Base-by-base conservation (phyloP, 1,284 basidiomycete species). In the Ceratobasidium theobromae region DNA sequence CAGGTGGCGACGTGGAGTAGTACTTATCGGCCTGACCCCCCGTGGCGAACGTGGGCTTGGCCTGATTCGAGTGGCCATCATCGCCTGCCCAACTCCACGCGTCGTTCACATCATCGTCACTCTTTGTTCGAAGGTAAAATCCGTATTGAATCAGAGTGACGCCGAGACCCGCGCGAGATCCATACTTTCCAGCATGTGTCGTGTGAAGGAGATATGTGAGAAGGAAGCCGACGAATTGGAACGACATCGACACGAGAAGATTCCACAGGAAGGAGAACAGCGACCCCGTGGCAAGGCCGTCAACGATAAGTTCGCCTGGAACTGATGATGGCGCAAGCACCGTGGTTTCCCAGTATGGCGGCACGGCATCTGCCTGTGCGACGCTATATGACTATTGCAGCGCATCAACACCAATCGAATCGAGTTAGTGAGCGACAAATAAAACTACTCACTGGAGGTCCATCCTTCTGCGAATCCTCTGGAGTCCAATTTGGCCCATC, bases 331-430 rank as follows among this genome's bases (percentile, higher is more conserved):
- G 78, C 76, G 67, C 86, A 67, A 96, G 90, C 14, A 98, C 86
- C 0, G 94, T 95, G 1, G 93, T 98, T 76, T 99, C 96, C 92
- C 95, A 98, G 77, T 99, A 99, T 0, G 94, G 86, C 0, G 96
- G 97, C 0, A 93, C 95, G 0, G 93, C 85, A 74, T 99, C 96
- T 8, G 89, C 86, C 67, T 95, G 88, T 0, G 96, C 96, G 23
- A 87, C 83, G 43, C 87, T 84, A 75, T 99, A 99, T 0, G 94
- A 88, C 85, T 95, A 73, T 4, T 69, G 66, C 53, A 54, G 72
- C 66, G 46, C 23, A 23, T 53, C 43, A 53, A 62, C 57, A 45
- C 16, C n/a, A n/a, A n/a, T 53, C 30, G 40, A 28, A 49, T 18
- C 16, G 30, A 66, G 66, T 60, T 53, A 64, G 62, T 68, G n/a